These are phyloP conservation scores for Cadophora luteo-olivacea DNA, from an alignment of 2,329 filamentous ascomycete genomes.

Conservation along the genomic window DNA sequence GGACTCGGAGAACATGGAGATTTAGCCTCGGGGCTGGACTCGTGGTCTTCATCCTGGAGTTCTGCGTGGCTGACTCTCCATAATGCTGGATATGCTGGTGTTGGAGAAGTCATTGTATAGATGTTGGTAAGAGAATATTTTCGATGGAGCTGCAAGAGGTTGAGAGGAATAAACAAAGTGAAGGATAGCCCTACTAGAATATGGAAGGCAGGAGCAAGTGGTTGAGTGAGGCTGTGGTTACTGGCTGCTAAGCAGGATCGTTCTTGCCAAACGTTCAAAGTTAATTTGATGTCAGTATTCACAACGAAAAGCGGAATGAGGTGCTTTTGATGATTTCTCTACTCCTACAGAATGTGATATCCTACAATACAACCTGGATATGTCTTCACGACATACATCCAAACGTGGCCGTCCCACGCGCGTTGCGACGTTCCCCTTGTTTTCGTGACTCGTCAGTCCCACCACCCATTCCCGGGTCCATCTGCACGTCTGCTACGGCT, in stretches of 20 bases:
- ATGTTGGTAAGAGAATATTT: not conserved
- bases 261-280: not conserved
- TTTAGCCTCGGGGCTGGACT: not conserved
- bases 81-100: not conserved
- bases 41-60: not conserved
- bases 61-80: not conserved
- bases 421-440: not conserved
- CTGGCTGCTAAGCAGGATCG: not conserved
- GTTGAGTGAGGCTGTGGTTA: not conserved
- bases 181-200: not conserved
- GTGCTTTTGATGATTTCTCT: not conserved
- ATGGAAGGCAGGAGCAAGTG: not conserved
- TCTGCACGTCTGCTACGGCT: conserved; percentile 12
- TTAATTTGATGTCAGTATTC: not conserved
- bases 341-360: conserved; percentile 8
- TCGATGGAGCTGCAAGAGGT: not conserved
- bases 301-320: not conserved
- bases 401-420: not conserved
- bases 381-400: conserved; percentile 5
- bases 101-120: not conserved
- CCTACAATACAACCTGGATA: not conserved
- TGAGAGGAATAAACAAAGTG: not conserved
- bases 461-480: conserved; percentile 6
- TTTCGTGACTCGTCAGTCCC: conserved; percentile 5
- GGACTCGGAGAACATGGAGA: not conserved